These are phyloP conservation scores for Cucurbita argyrosperma DNA, from an alignment of 306 rosid species.

Conservation along the genomic window DNA sequence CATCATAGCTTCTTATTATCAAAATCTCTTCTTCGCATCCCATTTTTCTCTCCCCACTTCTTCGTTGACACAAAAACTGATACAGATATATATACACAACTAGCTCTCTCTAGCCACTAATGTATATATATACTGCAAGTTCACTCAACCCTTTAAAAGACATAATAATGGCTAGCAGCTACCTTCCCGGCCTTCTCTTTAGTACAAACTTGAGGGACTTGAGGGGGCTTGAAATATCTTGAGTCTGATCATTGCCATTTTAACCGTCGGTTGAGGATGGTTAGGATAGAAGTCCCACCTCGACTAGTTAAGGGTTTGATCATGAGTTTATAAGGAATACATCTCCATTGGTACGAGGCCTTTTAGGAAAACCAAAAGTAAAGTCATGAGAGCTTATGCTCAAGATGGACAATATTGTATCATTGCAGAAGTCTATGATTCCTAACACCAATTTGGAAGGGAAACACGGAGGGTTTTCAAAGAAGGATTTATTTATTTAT, in stretches of 20 bases:
- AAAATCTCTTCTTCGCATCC: constrained; percentile 1
- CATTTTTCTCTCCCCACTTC: neutral
- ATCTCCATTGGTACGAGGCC: too few species aligned
- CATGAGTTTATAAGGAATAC: too few species aligned
- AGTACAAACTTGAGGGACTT: neutral
- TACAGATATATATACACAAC: neutral
- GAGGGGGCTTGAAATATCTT: neutral
- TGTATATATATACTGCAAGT: neutral
- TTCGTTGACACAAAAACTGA: neutral
- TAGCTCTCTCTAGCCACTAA: neutral
- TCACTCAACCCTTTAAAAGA: neutral
- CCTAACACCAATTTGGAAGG: too few species aligned
- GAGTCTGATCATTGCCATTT: constrained; percentile 6
- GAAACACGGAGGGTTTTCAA: too few species aligned
- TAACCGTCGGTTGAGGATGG: neutral
- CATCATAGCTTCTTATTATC: constrained; percentile 56
- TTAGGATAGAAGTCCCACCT: too few species aligned
- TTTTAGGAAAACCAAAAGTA: too few species aligned
- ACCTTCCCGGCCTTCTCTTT: neutral
- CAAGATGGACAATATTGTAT: too few species aligned
- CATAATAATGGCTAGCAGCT: neutral
- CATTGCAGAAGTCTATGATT: too few species aligned
- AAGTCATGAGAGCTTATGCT: too few species aligned
- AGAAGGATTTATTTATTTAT: too few species aligned
- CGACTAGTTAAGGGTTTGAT: too few species aligned